Percentiles rank a stretch among this genome's conserved stretches.
phyloP scores from a whole-genome alignment of 164 flowering plant species.

The Taxillus chinensis region DNA sequence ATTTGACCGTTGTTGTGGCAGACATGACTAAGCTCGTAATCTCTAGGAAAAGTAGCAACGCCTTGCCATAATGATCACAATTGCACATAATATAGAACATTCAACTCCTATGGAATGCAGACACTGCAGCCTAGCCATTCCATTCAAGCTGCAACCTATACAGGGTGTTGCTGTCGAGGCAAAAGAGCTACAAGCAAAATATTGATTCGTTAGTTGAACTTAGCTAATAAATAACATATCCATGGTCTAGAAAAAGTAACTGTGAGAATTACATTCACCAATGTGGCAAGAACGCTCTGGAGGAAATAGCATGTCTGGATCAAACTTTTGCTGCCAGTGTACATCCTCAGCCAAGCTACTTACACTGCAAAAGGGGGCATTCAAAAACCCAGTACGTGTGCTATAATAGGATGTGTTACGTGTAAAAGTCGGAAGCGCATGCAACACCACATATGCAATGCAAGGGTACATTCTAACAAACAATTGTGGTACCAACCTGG shows the following conservation, averaged over 20 bases:
- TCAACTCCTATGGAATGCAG: not conserved
- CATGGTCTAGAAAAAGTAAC: not conserved
- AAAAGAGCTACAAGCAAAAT: constrained; percentile 18
- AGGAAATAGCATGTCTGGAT: constrained; percentile 45
- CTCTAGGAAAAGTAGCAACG: no score
- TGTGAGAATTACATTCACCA: constrained; percentile 43
- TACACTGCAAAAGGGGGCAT: constrained; percentile 37
- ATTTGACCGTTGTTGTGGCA: no score
- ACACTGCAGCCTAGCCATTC: not conserved
- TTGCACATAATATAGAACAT: no score
- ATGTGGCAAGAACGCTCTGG: constrained; percentile 41
- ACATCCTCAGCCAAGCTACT: constrained; percentile 25
- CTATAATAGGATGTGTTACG: no score
- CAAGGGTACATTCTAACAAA: not conserved
- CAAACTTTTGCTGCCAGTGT: constrained; percentile 31
- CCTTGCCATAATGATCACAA: no score
- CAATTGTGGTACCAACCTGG: constrained; percentile 41
- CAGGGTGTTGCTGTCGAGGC: constrained; percentile 19
- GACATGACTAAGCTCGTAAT: no score
- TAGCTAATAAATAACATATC: not conserved
- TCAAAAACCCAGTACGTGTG: not conserved
- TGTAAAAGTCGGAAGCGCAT: no score
- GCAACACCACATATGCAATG: no score
- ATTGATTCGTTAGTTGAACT: not conserved
- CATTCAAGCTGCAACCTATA: constrained; percentile 4